These are phyloP conservation scores for Eudorina sp. DNA, from an alignment of 139 green algal species.

Conservation along the genomic window DNA sequence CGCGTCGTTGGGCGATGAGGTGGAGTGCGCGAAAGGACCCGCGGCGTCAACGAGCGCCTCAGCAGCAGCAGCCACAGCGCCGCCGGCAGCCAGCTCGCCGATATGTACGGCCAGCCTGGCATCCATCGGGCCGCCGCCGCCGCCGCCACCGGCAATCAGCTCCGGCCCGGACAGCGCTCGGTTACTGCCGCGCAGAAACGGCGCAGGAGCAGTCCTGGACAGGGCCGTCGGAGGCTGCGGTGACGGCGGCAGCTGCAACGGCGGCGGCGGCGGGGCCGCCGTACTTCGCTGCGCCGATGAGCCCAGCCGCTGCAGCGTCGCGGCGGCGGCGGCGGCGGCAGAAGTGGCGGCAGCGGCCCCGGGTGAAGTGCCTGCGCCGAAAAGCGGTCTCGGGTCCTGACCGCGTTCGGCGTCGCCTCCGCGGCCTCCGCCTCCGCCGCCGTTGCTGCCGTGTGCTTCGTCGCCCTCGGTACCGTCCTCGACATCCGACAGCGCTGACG, in stretches of 20 bases:
- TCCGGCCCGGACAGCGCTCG: background rate
- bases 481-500: background rate
- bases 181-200: background rate
- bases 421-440: background rate
- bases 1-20: background rate
- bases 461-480: conserved; percentile 17
- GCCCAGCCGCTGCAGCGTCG: no score
- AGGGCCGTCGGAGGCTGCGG: background rate
- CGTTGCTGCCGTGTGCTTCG: background rate
- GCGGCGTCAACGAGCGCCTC: no score
- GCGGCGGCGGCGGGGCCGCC: no score
- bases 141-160: background rate
- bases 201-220: background rate
- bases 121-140: background rate
- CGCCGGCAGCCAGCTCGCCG: background rate
- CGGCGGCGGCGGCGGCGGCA: no score
- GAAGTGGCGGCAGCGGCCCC: background rate
- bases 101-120: background rate
- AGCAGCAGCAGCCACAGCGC: background rate
- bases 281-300: no score
- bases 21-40: no score
- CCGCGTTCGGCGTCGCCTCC: background rate
- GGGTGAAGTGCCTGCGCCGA: background rate
- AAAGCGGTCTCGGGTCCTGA: background rate
- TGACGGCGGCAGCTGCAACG: background rate